A percentile compares a stretch with the other conserved stretches of the same genome.
These are phyloP conservation scores for Parietichytrium sp. DNA, from an alignment of 108 stramenopile genomes.

Conservation along the genomic window DNA sequence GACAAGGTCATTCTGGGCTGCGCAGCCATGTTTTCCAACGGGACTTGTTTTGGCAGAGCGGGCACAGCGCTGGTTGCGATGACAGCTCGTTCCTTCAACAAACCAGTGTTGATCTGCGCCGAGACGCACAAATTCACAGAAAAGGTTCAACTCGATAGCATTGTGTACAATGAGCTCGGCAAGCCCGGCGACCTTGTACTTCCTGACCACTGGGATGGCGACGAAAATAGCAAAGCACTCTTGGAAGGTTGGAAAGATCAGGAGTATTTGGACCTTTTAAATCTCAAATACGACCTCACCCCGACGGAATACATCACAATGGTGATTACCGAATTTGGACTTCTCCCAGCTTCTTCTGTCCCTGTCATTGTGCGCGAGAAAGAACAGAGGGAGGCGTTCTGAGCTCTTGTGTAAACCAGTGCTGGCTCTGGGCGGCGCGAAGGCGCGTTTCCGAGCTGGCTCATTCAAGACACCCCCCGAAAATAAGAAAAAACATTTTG, in stretches of 20 bases:
- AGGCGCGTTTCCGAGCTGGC: no score
- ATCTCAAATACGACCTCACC: constrained; percentile 92
- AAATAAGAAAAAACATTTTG: no score
- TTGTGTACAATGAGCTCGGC: constrained; percentile 92
- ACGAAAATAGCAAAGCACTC: not conserved
- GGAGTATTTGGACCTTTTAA: constrained; percentile 65
- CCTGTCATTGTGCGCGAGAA: constrained; percentile 92
- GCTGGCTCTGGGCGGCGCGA: no score
- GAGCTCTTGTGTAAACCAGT: not conserved
- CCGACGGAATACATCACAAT: constrained; percentile 89
- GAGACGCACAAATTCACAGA: constrained; percentile 99
- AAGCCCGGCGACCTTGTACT: constrained; percentile 67
- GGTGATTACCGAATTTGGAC: constrained; percentile 93
- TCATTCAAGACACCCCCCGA: no score
- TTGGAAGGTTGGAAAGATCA: constrained; percentile 43
- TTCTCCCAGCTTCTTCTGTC: constrained; percentile 90
- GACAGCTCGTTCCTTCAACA: constrained; percentile 75
- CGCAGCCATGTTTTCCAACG: constrained; percentile 90
- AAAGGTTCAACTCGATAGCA: constrained; percentile 88
- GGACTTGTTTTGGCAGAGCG: constrained; percentile 79
- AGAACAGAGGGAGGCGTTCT: not conserved
- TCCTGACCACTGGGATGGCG: not conserved
- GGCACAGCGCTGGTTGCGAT: constrained; percentile 92
- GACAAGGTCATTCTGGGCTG: constrained; percentile 96
- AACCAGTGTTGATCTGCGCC: constrained; percentile 92